Evolutionary conservation across 306 rosid genomes (phyloP), one percentile per base, ranked within the genome.

Genomic region (Notholithocarpus densiflorus): DNA sequence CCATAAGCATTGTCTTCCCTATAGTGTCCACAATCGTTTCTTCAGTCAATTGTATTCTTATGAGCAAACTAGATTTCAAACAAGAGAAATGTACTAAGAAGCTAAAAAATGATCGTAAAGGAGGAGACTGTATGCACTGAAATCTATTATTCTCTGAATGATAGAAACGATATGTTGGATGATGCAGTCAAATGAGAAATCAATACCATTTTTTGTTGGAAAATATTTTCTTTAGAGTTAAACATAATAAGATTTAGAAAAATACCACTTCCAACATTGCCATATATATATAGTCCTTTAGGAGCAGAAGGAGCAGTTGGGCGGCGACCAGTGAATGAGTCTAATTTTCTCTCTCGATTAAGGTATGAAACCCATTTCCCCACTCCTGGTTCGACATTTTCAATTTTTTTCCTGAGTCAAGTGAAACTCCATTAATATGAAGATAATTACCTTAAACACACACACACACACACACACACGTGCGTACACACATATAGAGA

Each of bases 1-100:
- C 98, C 98, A 95, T 95, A 85, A 95, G 92, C 98, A 95, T 95
- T 31, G 98, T 95, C 91, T 95, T 95, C 81, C 98, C 97, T 91
- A 81, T 82, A 84, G 65, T 73, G 73, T 59, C 68, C 69, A 76
- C 79, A 81, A 79, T 57, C 8, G 18, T 73, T 70, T 59, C 53
- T 71, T 69, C 34, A 52, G 68, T 1, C 24, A 66, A 20, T 56
- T 37, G 31, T 54, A 43, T 15, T 74, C 19, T 18, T n/a, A 2
- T 37, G 11, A 64, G 70, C n/a, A 19, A 66, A 34, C 51, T 5
- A 18, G 15, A 34, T 66, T 66, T 19, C 17, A 66, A 66, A 66
- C 26, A 32, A 6, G 26, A 71, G 24, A 26, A 68, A 65, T 68
- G 66, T 48, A 27, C 45, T 45, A 24, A 53, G 45, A 37, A 70